Evolutionary conservation across 257 asterid species (phyloP).

Genomic region (Petunia axillaris): DNA sequence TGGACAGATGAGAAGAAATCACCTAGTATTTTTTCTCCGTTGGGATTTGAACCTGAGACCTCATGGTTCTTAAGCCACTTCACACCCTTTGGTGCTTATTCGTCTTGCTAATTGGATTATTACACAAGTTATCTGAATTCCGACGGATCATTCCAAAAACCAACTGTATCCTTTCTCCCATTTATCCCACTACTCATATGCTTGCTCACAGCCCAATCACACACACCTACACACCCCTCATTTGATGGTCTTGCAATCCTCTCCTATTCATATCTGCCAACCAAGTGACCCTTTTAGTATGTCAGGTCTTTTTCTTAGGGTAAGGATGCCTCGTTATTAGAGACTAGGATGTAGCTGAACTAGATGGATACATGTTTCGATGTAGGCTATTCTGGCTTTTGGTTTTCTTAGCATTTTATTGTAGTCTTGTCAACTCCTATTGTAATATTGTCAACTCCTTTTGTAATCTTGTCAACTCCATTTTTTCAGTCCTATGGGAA

Average conservation of each 20-base stretch:
- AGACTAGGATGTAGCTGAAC: constrained; percentile 9
- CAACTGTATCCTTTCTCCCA: not conserved
- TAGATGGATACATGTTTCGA: constrained; percentile 1
- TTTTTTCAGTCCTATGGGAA: not conserved
- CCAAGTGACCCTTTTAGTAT: not conserved
- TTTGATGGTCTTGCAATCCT: not conserved
- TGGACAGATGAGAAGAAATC: too few species aligned
- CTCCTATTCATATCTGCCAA: not conserved
- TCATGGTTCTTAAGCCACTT: too few species aligned
- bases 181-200: not conserved
- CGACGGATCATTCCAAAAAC: not conserved
- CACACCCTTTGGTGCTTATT: too few species aligned
- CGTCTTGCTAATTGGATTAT: constrained; percentile 14
- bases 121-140: not conserved
- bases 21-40: too few species aligned
- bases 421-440: not conserved
- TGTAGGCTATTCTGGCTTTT: not conserved
- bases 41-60: too few species aligned
- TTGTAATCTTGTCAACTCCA: not conserved
- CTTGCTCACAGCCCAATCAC: not conserved
- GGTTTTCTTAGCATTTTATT: not conserved
- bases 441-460: not conserved
- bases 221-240: not conserved
- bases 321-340: not conserved
- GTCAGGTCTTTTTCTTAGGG: not conserved